These are phyloP conservation scores for Didymella segeticola DNA, from an alignment of 2,329 filamentous ascomycete species.

Conservation along the genomic window DNA sequence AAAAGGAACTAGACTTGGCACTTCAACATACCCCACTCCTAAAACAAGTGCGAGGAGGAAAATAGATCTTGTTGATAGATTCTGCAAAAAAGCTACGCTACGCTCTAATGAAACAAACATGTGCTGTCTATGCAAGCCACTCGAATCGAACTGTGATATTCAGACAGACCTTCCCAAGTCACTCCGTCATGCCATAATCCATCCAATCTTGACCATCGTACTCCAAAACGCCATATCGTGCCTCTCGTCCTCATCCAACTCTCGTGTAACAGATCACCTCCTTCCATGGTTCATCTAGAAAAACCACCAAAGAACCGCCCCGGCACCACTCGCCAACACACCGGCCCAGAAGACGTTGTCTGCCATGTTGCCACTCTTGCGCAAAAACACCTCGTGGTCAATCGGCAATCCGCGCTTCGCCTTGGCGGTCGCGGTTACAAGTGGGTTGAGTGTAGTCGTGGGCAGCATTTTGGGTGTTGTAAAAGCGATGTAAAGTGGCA, in stretches of 20 bases:
- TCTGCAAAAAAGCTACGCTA: background rate
- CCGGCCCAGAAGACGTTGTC: slow-evolving; percentile 61
- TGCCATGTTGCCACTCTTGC: slow-evolving; percentile 45
- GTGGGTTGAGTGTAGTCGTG: slow-evolving; percentile 69
- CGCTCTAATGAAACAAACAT: background rate
- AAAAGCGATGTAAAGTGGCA: slow-evolving; percentile 71
- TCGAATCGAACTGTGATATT: background rate
- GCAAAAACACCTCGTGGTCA: slow-evolving; percentile 49
- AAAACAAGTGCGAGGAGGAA: slow-evolving; percentile 8
- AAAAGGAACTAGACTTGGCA: background rate
- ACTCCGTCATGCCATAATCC: too few species aligned
- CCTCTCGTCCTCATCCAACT: background rate
- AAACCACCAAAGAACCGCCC: slow-evolving; percentile 57
- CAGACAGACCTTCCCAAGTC: background rate
- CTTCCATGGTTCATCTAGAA: slow-evolving; percentile 34
- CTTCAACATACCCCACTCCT: slow-evolving; percentile 13
- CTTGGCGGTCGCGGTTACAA: slow-evolving; percentile 48
- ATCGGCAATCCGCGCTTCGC: slow-evolving; percentile 48
- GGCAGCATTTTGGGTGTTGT: slow-evolving; percentile 73
- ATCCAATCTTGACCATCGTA: background rate
- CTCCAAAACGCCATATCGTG: slow-evolving; percentile 4
- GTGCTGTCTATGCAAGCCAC: background rate
- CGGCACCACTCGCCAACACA: slow-evolving; percentile 55
- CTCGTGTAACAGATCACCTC: background rate
- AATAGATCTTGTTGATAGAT: background rate